A percentile compares a stretch with the other conserved stretches of the same genome.
These are phyloP conservation scores for Alternaria atra DNA, from an alignment of 2,329 filamentous ascomycete species.

Conservation along the genomic window DNA sequence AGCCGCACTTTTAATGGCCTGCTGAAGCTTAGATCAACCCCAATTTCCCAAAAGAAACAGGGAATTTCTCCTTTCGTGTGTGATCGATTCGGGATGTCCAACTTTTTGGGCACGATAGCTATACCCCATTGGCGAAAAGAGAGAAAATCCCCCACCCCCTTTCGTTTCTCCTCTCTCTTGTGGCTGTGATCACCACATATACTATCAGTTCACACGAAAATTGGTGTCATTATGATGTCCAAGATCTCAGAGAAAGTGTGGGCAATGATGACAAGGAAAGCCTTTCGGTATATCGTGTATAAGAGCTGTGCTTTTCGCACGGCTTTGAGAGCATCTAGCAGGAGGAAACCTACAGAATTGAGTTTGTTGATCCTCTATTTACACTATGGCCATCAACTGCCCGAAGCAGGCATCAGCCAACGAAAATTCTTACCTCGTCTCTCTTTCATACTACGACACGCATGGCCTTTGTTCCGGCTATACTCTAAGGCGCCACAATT, in stretches of 20 bases:
- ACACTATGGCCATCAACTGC: not conserved
- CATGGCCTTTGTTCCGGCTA: not conserved
- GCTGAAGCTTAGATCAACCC: not conserved
- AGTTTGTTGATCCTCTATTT: too few relatives aligned
- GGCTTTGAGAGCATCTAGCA: not conserved
- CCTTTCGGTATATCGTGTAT: not conserved
- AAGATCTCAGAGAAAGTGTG: not conserved
- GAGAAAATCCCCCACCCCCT: too few relatives aligned
- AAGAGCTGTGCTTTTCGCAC: not conserved
- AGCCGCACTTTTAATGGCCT: not conserved
- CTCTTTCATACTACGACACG: constrained; percentile 1
- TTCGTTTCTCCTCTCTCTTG: not conserved
- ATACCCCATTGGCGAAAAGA: not conserved
- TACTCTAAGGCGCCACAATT: not conserved
- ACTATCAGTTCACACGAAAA: not conserved
- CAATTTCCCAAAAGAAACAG: not conserved
- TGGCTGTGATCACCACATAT: not conserved
- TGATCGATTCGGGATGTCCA: not conserved
- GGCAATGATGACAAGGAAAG: not conserved
- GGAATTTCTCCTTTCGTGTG: not conserved
- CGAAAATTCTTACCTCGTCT: not conserved
- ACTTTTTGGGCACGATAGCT: not conserved
- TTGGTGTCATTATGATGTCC: not conserved
- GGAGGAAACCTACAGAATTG: not conserved
- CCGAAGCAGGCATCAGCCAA: not conserved